phyloP scores from a whole-genome alignment of 768 basidiomycete genomes.

The Amanita exitialis region DNA sequence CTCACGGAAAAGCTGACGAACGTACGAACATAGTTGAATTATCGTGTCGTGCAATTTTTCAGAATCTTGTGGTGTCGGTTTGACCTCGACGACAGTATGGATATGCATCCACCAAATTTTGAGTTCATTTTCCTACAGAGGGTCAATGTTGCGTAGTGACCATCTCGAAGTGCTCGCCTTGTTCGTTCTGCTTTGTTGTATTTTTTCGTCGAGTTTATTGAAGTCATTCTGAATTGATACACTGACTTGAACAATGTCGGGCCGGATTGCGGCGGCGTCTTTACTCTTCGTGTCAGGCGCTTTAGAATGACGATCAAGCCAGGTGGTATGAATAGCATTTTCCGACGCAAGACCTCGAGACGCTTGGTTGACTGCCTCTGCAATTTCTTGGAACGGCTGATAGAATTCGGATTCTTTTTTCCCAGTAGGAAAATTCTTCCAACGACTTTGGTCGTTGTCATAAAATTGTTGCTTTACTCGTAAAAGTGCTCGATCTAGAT shows the following conservation, averaged over 20 bases:
- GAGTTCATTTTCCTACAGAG: too few relatives aligned
- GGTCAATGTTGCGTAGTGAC: too few relatives aligned
- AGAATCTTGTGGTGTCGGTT: not conserved
- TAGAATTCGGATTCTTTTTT: not conserved
- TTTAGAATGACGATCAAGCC: not conserved
- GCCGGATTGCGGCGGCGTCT: not conserved
- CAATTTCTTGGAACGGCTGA: not conserved
- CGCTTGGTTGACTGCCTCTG: not conserved
- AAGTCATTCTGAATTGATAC: too few relatives aligned
- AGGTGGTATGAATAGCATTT: not conserved
- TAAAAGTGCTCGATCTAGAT: not conserved
- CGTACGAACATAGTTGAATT: slow-evolving; percentile 5
- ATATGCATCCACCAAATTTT: not conserved
- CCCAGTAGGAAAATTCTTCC: not conserved
- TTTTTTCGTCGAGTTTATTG: too few relatives aligned
- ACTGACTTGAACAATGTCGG: too few relatives aligned
- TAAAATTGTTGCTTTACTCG: not conserved
- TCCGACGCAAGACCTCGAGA: not conserved
- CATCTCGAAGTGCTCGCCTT: too few relatives aligned
- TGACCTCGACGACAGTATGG: not conserved
- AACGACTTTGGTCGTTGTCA: not conserved
- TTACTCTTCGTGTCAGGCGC: not conserved
- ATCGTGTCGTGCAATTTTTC: not conserved
- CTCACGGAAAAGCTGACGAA: slow-evolving; percentile 8
- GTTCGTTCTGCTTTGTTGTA: too few relatives aligned